A percentile compares a stretch with the other conserved stretches of the same genome.
Evolutionary conservation across 306 rosid genomes (phyloP).

Genomic region (Argentina anserina): DNA sequence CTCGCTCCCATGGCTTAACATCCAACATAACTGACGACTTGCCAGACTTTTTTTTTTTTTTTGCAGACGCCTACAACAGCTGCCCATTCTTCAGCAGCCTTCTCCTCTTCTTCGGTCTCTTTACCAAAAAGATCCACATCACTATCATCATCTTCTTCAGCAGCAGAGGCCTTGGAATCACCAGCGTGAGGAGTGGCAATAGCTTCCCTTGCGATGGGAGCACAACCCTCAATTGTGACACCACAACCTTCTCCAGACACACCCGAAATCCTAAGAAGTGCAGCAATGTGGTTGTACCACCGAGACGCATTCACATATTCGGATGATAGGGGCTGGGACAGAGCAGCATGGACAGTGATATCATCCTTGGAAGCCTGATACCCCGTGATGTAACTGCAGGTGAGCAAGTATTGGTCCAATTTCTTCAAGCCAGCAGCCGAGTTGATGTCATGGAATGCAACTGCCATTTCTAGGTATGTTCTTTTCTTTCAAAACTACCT

Average conservation of each 20-base stretch:
- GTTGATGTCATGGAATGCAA: conserved; percentile 41
- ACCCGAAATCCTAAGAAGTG: conserved; percentile 86
- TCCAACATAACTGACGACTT: too few relatives aligned
- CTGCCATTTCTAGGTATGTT: conserved; percentile 49
- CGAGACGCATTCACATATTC: conserved; percentile 66
- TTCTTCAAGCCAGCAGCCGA: conserved; percentile 73
- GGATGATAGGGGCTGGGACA: conserved; percentile 47
- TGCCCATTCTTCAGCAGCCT: conserved; percentile 90
- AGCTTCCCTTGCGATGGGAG: conserved; percentile 48
- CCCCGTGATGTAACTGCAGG: conserved; percentile 92
- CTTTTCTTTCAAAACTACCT: background rate
- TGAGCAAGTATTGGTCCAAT: conserved; percentile 72
- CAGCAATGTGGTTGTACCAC: conserved; percentile 83
- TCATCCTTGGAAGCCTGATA: conserved; percentile 91
- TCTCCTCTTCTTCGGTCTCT: conserved; percentile 96
- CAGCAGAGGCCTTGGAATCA: conserved; percentile 70
- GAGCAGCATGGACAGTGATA: conserved; percentile 59
- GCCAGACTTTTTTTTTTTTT: too few relatives aligned
- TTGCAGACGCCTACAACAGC: conserved; percentile 73
- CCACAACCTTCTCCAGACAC: conserved; percentile 84
- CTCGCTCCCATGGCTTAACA: too few relatives aligned
- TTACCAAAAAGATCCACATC: conserved; percentile 95
- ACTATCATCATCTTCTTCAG: conserved; percentile 69
- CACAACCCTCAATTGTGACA: conserved; percentile 53
- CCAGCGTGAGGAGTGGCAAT: conserved; percentile 76